phyloP scores from a whole-genome alignment of 768 basidiomycete genomes.

The Infundibulicybe gibba region DNA sequence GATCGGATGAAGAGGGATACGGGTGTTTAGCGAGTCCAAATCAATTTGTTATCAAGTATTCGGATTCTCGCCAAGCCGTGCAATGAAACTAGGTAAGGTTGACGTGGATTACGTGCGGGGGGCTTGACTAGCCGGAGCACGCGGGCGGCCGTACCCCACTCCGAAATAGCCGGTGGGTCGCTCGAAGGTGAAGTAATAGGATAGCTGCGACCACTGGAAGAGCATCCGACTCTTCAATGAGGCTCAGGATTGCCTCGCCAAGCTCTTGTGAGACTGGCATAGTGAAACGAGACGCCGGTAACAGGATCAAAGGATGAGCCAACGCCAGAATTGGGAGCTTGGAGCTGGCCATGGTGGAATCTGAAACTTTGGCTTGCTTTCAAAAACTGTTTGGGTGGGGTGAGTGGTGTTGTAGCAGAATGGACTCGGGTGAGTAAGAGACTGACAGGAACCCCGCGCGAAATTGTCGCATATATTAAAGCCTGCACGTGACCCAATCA shows the following conservation, averaged over 20 bases:
- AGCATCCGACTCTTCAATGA: slow-evolving; percentile 66
- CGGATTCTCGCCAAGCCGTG: slow-evolving; percentile 69
- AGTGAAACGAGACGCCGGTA: slow-evolving; percentile 69
- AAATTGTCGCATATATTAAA: too few species aligned
- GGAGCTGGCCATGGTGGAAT: slow-evolving; percentile 32
- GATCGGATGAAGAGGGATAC: slow-evolving; percentile 38
- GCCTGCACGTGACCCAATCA: too few species aligned
- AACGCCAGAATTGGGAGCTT: slow-evolving; percentile 70
- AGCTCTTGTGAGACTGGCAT: slow-evolving; percentile 59
- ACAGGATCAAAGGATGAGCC: slow-evolving; percentile 66
- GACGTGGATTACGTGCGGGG: slow-evolving; percentile 45
- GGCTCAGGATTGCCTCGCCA: slow-evolving; percentile 61
- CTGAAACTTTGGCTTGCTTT: not conserved
- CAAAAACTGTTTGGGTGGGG: too few species aligned
- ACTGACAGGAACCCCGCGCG: too few species aligned
- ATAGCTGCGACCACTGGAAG: slow-evolving; percentile 70
- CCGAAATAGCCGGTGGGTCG: slow-evolving; percentile 28
- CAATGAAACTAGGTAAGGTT: slow-evolving; percentile 67
- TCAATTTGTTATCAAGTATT: slow-evolving; percentile 36
- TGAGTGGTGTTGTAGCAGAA: too few species aligned
- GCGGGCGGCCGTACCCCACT: slow-evolving; percentile 69
- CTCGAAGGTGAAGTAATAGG: slow-evolving; percentile 38
- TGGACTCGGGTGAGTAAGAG: too few species aligned
- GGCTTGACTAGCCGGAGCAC: slow-evolving; percentile 69
- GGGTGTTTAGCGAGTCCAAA: slow-evolving; percentile 19